phyloP scores from a whole-genome alignment of 2,329 filamentous ascomycete species.

The Orbilia blumenaviensis region DNA sequence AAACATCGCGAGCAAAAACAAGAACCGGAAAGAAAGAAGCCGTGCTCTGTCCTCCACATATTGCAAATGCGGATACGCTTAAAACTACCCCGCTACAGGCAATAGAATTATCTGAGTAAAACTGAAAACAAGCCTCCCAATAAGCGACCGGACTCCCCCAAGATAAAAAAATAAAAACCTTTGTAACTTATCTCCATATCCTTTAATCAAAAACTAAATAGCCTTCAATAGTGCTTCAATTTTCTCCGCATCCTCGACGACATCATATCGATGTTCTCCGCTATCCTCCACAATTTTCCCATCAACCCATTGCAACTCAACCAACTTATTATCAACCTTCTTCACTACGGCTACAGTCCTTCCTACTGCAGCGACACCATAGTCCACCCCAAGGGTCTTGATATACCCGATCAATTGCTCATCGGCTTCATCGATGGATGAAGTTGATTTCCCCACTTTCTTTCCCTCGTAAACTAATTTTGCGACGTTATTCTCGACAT shows the following conservation, averaged over 20 bases:
- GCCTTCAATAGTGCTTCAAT: slow-evolving; percentile 41
- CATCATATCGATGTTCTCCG: slow-evolving; percentile 44
- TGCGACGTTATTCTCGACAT: slow-evolving; percentile 23
- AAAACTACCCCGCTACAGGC: neutral
- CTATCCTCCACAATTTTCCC: slow-evolving; percentile 16
- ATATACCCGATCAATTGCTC: slow-evolving; percentile 48
- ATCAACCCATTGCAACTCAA: slow-evolving; percentile 45
- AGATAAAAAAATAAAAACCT: neutral
- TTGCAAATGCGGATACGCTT: no score
- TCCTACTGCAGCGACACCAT: slow-evolving; percentile 45
- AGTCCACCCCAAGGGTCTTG: slow-evolving; percentile 21
- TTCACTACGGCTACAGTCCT: slow-evolving; percentile 40
- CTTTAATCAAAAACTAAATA: neutral
- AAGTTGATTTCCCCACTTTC: slow-evolving; percentile 51
- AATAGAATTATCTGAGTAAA: neutral
- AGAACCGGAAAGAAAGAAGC: neutral
- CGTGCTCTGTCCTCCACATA: no score
- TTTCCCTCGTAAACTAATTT: slow-evolving; percentile 51
- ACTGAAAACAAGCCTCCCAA: neutral
- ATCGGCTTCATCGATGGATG: slow-evolving; percentile 42
- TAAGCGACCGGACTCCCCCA: neutral
- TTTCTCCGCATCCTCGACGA: slow-evolving; percentile 35
- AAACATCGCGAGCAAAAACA: neutral
- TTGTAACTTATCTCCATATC: no score
- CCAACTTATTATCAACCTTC: slow-evolving; percentile 28